These are phyloP conservation scores for Prunus mongolica DNA, from an alignment of 306 rosid species.

Conservation along the genomic window DNA sequence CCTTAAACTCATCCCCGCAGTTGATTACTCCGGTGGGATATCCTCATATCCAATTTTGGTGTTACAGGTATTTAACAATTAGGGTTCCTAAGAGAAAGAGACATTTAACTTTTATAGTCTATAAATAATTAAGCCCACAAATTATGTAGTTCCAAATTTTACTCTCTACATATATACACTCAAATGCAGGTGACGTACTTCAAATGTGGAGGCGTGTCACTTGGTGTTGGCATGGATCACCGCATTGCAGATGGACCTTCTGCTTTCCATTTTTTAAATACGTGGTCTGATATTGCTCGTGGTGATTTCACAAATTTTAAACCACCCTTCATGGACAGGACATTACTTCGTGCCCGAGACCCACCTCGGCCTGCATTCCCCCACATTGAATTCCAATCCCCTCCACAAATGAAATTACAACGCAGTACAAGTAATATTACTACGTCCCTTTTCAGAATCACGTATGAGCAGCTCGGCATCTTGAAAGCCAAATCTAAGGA, in stretches of 20 bases:
- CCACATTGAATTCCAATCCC: constrained; percentile 77
- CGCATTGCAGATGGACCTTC: constrained; percentile 84
- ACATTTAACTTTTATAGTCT: too few relatives aligned
- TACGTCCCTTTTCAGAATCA: constrained; percentile 51
- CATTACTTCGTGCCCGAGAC: constrained; percentile 61
- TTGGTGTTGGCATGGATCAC: constrained; percentile 92
- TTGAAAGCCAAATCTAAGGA: constrained; percentile 68
- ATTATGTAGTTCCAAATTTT: too few relatives aligned
- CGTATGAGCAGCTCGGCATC: constrained; percentile 49
- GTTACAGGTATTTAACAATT: too few relatives aligned
- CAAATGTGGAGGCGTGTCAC: constrained; percentile 86
- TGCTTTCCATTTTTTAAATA: constrained; percentile 74
- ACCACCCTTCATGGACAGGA: constrained; percentile 78
- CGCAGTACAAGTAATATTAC: background rate
- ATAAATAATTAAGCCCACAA: too few relatives aligned
- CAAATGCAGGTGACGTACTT: too few relatives aligned
- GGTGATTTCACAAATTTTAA: constrained; percentile 50
- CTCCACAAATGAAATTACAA: constrained; percentile 54
- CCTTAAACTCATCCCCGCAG: too few relatives aligned
- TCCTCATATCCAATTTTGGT: too few relatives aligned
- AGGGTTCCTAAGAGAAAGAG: too few relatives aligned
- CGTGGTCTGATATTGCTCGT: constrained; percentile 92
- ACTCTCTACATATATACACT: too few relatives aligned
- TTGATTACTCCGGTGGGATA: too few relatives aligned
- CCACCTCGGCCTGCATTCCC: constrained; percentile 68